These are phyloP conservation scores for Amanita exitialis DNA, from an alignment of 768 basidiomycete species.

Conservation along the genomic window DNA sequence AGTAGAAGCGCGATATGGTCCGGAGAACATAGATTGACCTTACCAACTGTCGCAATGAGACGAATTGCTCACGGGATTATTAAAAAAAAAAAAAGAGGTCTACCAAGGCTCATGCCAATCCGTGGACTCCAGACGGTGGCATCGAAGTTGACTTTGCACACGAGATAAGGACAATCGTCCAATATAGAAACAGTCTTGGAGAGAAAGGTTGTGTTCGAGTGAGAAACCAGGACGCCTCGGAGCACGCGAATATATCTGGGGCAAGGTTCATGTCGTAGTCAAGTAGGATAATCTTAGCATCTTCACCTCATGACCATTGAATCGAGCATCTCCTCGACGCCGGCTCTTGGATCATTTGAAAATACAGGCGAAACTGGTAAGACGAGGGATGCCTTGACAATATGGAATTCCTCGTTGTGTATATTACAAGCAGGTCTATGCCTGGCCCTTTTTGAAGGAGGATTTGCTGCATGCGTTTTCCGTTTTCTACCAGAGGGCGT, in stretches of 20 bases:
- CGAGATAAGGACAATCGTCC: slow-evolving; percentile 78
- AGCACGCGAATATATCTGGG: slow-evolving; percentile 85
- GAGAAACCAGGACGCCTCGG: slow-evolving; percentile 77
- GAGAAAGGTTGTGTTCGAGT: slow-evolving; percentile 68
- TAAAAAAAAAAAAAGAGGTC: slow-evolving; percentile 21
- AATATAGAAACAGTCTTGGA: slow-evolving; percentile 56
- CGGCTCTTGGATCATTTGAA: slow-evolving; percentile 56
- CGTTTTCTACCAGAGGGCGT: slow-evolving; percentile 1
- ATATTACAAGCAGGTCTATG: slow-evolving; percentile 22
- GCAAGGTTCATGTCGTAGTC: slow-evolving; percentile 1
- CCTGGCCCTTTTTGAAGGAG: slow-evolving; percentile 25
- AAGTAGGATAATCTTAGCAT: not conserved
- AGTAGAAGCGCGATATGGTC: slow-evolving; percentile 88
- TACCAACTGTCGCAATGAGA: slow-evolving; percentile 47
- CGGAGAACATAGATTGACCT: slow-evolving; percentile 80
- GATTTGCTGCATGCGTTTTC: not conserved
- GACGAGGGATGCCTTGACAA: slow-evolving; percentile 54
- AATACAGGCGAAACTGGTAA: slow-evolving; percentile 80
- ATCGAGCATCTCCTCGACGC: slow-evolving; percentile 85
- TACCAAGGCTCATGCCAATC: slow-evolving; percentile 73
- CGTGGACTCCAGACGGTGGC: slow-evolving; percentile 85
- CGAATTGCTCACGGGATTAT: slow-evolving; percentile 2
- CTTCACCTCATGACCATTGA: slow-evolving; percentile 91
- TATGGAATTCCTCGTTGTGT: slow-evolving; percentile 42
- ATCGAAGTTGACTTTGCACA: slow-evolving; percentile 68